Conservation (phyloP, 2,329 filamentous ascomycete species). For the Thelonectria discophora region DNA sequence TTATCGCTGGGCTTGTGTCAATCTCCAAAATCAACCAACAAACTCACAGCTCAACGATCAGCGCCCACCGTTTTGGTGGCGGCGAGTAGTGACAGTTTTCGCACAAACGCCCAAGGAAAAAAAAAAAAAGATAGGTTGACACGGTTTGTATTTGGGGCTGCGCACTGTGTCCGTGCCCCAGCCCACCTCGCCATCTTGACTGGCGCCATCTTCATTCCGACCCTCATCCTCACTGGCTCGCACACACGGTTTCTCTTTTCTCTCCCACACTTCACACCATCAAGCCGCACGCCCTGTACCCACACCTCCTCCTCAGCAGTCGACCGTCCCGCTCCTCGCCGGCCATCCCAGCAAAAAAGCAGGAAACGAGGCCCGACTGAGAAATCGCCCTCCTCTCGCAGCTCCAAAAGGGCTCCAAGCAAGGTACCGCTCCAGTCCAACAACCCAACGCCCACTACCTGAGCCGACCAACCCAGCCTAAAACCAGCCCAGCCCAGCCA, state of each 20-base stretch:
- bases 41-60: slow-evolving; percentile 17
- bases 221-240: slow-evolving; percentile 13
- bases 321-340: slow-evolving; percentile 15
- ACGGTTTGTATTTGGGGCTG: background rate
- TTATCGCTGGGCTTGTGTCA: slow-evolving; percentile 8
- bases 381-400: too few relatives aligned
- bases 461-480: slow-evolving; percentile 4
- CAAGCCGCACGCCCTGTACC: slow-evolving; percentile 1
- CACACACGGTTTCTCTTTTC: slow-evolving; percentile 11
- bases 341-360: slow-evolving; percentile 8
- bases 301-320: slow-evolving; percentile 18
- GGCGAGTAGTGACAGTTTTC: slow-evolving; percentile 8
- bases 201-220: slow-evolving; percentile 21
- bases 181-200: slow-evolving; percentile 12
- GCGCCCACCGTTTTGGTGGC: slow-evolving; percentile 22
- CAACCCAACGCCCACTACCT: slow-evolving; percentile 5
- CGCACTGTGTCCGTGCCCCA: slow-evolving; percentile 16
- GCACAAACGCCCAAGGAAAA: background rate
- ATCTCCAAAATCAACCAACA: slow-evolving; percentile 14
- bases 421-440: slow-evolving; percentile 23
- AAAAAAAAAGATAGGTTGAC: background rate
- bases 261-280: slow-evolving; percentile 5
- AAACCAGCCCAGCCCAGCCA: slow-evolving; percentile 10
- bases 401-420: slow-evolving; percentile 4
- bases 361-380: background rate